Percentiles rank a stretch among this genome's conserved stretches.
These are phyloP conservation scores for Colletotrichum somersetense DNA, from an alignment of 2,329 filamentous ascomycete species.

Conservation along the genomic window DNA sequence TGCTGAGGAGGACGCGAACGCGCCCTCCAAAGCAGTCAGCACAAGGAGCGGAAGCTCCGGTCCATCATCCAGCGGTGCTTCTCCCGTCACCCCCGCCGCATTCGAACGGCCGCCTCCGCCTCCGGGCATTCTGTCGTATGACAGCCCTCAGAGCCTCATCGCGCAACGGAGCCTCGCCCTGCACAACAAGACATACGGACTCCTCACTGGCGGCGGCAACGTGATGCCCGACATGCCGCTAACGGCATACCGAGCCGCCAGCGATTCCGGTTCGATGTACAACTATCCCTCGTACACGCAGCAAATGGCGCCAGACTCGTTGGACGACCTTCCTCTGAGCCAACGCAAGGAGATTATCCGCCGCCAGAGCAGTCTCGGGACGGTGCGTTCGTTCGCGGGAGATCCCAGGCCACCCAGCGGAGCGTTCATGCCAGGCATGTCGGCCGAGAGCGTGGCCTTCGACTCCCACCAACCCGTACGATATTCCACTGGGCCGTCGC, in stretches of 20 bases:
- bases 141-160: slow-evolving; percentile 67
- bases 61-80: slow-evolving; percentile 39
- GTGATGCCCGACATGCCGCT: slow-evolving; percentile 46
- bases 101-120: slow-evolving; percentile 35
- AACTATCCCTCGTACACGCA: slow-evolving; percentile 50
- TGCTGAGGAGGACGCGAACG: slow-evolving; percentile 16
- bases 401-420: slow-evolving; percentile 24
- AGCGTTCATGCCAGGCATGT: slow-evolving; percentile 14
- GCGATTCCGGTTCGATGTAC: slow-evolving; percentile 58
- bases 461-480: slow-evolving; percentile 69
- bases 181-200: slow-evolving; percentile 63
- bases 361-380: slow-evolving; percentile 57
- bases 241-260: slow-evolving; percentile 47
- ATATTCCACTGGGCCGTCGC: slow-evolving; percentile 56
- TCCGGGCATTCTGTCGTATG: slow-evolving; percentile 63
- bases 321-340: slow-evolving; percentile 79
- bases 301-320: slow-evolving; percentile 40
- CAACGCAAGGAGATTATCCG: slow-evolving; percentile 73
- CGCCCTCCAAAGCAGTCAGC: slow-evolving; percentile 9
- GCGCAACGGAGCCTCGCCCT: slow-evolving; percentile 68
- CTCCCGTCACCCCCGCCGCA: slow-evolving; percentile 38
- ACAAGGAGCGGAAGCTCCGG: slow-evolving; percentile 32
- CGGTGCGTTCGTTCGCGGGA: slow-evolving; percentile 47
- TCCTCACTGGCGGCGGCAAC: slow-evolving; percentile 46
- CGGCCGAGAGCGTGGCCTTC: slow-evolving; percentile 56